These are phyloP conservation scores for Fusarium brevicatenulatum DNA, from an alignment of 2,329 filamentous ascomycete genomes.

Conservation along the genomic window DNA sequence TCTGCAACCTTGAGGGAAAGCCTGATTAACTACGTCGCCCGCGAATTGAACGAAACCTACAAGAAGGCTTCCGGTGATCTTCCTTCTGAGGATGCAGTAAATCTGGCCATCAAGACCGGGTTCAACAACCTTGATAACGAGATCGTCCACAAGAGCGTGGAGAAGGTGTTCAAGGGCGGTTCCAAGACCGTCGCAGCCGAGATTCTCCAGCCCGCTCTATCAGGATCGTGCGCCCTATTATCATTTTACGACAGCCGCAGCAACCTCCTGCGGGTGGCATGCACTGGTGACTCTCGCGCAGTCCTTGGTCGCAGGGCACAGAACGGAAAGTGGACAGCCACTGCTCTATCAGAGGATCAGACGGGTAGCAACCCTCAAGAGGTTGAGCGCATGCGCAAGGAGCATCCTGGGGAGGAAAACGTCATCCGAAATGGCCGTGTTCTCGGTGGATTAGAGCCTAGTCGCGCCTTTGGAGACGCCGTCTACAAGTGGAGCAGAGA, in stretches of 20 bases:
- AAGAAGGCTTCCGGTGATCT: constrained; percentile 71
- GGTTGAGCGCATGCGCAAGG: constrained; percentile 80
- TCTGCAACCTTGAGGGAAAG: constrained; percentile 94
- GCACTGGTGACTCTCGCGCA: constrained; percentile 95
- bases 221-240: constrained; percentile 94
- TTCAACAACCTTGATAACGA: constrained; percentile 92
- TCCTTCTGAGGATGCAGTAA: constrained; percentile 83
- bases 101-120: constrained; percentile 90
- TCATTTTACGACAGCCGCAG: constrained; percentile 94
- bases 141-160: constrained; percentile 91
- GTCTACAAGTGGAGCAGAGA: constrained; percentile 96
- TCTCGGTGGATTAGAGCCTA: constrained; percentile 90
- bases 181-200: constrained; percentile 93
- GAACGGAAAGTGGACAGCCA: constrained; percentile 93
- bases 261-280: constrained; percentile 91
- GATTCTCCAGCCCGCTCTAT: constrained; percentile 89
- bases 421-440: constrained; percentile 91
- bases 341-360: constrained; percentile 89
- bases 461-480: constrained; percentile 93
- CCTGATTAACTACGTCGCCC: constrained; percentile 90
- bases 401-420: constrained; percentile 89
- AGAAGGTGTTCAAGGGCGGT: constrained; percentile 88
- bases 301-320: constrained; percentile 82
- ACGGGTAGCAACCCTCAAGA: constrained; percentile 91
- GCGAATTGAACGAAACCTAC: constrained; percentile 93